phyloP scores from a whole-genome alignment of 148 eudicot species.

The Agrostemma githago region DNA sequence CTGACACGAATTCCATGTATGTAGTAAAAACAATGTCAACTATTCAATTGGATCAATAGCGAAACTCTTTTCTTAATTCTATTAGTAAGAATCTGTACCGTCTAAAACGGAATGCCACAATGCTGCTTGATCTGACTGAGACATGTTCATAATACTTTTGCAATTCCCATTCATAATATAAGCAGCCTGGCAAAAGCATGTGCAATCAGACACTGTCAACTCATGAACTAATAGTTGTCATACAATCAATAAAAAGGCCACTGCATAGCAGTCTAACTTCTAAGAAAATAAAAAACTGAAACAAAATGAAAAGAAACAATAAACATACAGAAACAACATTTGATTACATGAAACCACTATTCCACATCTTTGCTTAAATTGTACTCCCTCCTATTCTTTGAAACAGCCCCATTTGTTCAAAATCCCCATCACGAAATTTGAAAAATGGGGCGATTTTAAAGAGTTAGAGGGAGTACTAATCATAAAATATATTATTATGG shows the following conservation, averaged over 20 bases:
- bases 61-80: background rate
- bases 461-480: background rate
- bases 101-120: constrained; percentile 82
- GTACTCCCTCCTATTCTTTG: no score
- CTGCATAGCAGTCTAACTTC: background rate
- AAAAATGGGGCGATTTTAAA: no score
- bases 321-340: background rate
- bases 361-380: background rate
- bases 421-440: no score
- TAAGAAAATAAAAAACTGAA: background rate
- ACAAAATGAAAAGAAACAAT: background rate
- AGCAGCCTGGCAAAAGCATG: constrained; percentile 64
- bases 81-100: constrained; percentile 39
- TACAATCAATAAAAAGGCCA: background rate
- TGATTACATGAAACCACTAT: background rate
- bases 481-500: background rate
- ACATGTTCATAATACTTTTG: constrained; percentile 95
- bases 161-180: constrained; percentile 82
- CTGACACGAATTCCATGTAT: background rate
- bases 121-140: constrained; percentile 80
- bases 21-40: background rate
- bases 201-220: background rate
- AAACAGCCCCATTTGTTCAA: no score
- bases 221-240: background rate
- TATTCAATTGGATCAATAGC: background rate